phyloP scores from a whole-genome alignment of 148 eudicot species.

The Vaccinium myrtillus region DNA sequence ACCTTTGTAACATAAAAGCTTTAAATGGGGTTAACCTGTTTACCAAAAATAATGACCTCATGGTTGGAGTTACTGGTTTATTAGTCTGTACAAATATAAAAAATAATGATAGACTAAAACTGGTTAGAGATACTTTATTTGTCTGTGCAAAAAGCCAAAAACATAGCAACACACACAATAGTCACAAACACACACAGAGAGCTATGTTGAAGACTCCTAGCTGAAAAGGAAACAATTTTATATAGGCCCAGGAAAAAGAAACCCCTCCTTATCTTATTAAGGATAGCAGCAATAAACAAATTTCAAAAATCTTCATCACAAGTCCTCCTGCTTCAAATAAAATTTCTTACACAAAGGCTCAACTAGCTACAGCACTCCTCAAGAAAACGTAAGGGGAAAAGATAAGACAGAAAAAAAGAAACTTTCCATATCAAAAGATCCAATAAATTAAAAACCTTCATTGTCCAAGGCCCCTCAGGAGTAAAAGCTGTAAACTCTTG shows the following conservation, averaged over 20 bases:
- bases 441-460: not conserved
- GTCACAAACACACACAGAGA: no score
- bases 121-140: not conserved
- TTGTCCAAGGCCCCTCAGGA: not conserved
- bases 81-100: not conserved
- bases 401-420: not conserved
- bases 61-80: not conserved
- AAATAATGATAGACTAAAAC: not conserved
- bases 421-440: not conserved
- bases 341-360: not conserved
- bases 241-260: no score
- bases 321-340: no score
- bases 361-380: not conserved
- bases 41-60: not conserved
- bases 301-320: no score
- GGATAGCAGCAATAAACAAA: no score
- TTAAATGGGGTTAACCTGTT: not conserved
- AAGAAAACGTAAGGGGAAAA: not conserved
- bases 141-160: not conserved
- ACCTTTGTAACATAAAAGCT: not conserved
- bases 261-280: no score
- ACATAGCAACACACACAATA: not conserved
- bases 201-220: no score
- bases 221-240: no score
- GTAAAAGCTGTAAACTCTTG: not conserved